Percentiles rank a stretch among this genome's conserved stretches.
Conservation (phyloP, 768 basidiomycete species). For the Boletellus sp. region DNA sequence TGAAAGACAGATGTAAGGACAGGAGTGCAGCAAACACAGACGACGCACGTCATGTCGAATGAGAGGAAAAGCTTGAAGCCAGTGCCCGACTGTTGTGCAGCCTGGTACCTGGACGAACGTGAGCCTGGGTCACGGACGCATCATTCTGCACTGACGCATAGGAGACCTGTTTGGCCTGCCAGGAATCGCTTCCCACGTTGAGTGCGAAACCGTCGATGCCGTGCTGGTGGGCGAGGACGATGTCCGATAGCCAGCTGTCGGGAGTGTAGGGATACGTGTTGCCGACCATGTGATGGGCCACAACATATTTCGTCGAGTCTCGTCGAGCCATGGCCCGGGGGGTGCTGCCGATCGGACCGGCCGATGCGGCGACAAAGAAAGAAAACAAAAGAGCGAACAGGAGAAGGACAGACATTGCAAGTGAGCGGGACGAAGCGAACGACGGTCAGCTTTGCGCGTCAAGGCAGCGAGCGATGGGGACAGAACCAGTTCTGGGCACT, state of each 20-base stretch:
- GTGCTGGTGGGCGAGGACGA: slow-evolving; percentile 49
- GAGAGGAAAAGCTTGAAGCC: slow-evolving; percentile 74
- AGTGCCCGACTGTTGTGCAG: slow-evolving; percentile 48
- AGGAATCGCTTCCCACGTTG: slow-evolving; percentile 62
- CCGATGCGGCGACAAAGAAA: slow-evolving; percentile 5
- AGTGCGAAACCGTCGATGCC: slow-evolving; percentile 71
- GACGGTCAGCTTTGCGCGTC: slow-evolving; percentile 13
- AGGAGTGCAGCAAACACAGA: neutral
- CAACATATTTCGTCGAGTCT: slow-evolving; percentile 41
- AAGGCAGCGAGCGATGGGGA: slow-evolving; percentile 2
- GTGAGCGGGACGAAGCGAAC: slow-evolving; percentile 16
- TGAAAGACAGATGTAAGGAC: slow-evolving; percentile 20
- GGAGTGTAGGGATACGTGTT: slow-evolving; percentile 61
- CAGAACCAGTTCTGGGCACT: neutral
- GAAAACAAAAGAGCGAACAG: slow-evolving; percentile 8
- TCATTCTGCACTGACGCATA: slow-evolving; percentile 48
- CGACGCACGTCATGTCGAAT: slow-evolving; percentile 70
- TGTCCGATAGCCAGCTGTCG: slow-evolving; percentile 45
- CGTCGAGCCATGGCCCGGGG: slow-evolving; percentile 8
- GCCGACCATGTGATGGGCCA: slow-evolving; percentile 60
- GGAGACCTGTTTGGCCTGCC: slow-evolving; percentile 59
- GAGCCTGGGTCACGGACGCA: slow-evolving; percentile 9
- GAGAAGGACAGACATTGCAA: slow-evolving; percentile 16
- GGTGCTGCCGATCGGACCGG: slow-evolving; percentile 12
- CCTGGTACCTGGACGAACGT: slow-evolving; percentile 43